Base-by-base conservation (phyloP, 106 monocot species). In the Cymbidium sinense region DNA sequence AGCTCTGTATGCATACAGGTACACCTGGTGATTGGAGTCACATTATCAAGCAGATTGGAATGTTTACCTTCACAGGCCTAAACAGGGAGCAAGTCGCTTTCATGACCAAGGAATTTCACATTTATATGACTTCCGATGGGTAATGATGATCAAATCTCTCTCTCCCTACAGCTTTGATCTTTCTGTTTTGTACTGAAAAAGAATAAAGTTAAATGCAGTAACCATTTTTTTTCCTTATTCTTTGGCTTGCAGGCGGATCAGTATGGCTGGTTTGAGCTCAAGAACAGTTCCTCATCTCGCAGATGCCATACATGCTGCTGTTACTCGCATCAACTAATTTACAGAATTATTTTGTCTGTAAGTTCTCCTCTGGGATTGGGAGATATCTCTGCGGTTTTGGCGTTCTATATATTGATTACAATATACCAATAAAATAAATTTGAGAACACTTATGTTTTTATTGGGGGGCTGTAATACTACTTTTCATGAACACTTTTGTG, bases 41-140 rank as follows among this genome's bases (percentile, higher is more conserved):
- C 86, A 98, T 98, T 23, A 87, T 98, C 50, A 98, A 94, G 84
- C 98, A 98, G 80, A 98, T 98, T 51, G 94, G 98, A 18, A 98
- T 98, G 96, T 98, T 98, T 75, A 98, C 98, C 35, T 98, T 98
- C 87, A 98, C 94, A 6, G 98, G 98, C 29, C 90, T 99, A 25
- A 94, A 90, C 74, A 78, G 74, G 18, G 84, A 90, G 30, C 98
- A 99, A 87, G 98, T 99, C 54, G 80, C 83, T 12, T 99, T 99
- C 85, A 99, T 99, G 92, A 95, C 78, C 7, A 83, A 75, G 34
- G 90, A 95, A 75, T 99, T 84, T 78, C 98, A 99, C 77, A 90
- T 99, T 64, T 99, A 99, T 88, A 90, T 92, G 98, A 95, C 92
- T 67, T 88, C 92, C 64, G 98, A 99, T 75, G 98, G 94, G 94